Conservation (phyloP, 2,329 filamentous ascomycete species). For the Fusarium sp. region DNA sequence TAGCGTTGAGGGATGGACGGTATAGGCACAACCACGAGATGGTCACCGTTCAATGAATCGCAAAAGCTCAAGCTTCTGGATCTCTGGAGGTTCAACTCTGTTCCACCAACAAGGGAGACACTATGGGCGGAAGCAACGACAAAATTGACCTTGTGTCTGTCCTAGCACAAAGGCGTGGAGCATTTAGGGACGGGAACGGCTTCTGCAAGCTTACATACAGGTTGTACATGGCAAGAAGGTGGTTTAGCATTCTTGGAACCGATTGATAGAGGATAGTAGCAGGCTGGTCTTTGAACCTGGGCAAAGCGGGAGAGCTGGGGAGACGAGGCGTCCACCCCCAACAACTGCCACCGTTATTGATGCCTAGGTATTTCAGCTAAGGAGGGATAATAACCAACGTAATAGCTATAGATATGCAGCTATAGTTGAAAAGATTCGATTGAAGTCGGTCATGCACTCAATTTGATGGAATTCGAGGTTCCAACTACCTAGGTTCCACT, state of each 20-base stretch:
- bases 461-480: background rate
- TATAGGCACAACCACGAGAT: constrained; percentile 3
- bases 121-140: background rate
- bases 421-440: constrained; percentile 15
- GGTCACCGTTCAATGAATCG: constrained; percentile 7
- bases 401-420: constrained; percentile 14
- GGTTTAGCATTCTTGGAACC: background rate
- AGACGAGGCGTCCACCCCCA: background rate
- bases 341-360: background rate
- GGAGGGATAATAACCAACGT: constrained; percentile 3
- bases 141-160: constrained; percentile 3
- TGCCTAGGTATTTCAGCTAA: background rate
- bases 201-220: background rate
- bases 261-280: constrained; percentile 2
- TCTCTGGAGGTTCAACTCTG: background rate
- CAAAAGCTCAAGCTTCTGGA: constrained; percentile 13
- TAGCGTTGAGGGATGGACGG: constrained; percentile 27
- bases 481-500: background rate
- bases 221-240: background rate
- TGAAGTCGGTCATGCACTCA: constrained; percentile 2
- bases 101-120: background rate
- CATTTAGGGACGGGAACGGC: background rate
- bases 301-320: background rate
- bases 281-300: background rate
- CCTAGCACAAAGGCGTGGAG: background rate